Evolutionary conservation across 169 alveolate genomes (phyloP), one percentile per base, ranked within the genome.

Genomic region (Babesia bovis): DNA sequence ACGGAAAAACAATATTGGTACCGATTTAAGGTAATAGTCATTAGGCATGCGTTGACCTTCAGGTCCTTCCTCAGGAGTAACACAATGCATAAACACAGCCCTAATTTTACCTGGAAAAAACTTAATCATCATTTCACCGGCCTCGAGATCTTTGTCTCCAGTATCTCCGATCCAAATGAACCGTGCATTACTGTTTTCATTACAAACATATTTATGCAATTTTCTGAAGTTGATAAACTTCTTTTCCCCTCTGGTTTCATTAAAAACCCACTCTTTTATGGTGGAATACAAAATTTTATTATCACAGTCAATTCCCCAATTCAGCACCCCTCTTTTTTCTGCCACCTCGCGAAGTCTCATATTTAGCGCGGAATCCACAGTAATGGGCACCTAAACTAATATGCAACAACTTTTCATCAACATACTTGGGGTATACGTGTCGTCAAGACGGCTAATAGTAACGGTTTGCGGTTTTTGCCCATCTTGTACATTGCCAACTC

Each of bases 91-190:
- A 61, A 90, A 90, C 40, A 90, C 90, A 9, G 95, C 95, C 74
- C 84, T 85, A 41, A 90, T 68, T 35, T 85, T 70, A 38, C 87
- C 87, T 0, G 95, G 94, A 67, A 83, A 79, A 7, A 69, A 79
- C 36, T 84, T 59, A 5, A 92, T 92, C 95, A 90, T 90, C 91
- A 90, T 60, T 56, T 90, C 95, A 1, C 95, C 95, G 0, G 94
- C 95, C 69, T 90, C 91, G 3, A 81, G 78, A 30, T 90, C 95
- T 91, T 75, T 87, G 69, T 90, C 95, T 0, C 95, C 95, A 4
- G 95, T 90, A 70, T 90, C 95, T 2, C 95, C 95, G 9, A 90
- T 90, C 95, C 95, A 90, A 35, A 90, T 85, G 68, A 73, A 90
- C 49, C 95, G 52, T 6, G 89, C 93, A 26, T 76, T 59, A 0